Conservation (phyloP, 768 basidiomycete species). For the Lanmaoa rubissima region DNA sequence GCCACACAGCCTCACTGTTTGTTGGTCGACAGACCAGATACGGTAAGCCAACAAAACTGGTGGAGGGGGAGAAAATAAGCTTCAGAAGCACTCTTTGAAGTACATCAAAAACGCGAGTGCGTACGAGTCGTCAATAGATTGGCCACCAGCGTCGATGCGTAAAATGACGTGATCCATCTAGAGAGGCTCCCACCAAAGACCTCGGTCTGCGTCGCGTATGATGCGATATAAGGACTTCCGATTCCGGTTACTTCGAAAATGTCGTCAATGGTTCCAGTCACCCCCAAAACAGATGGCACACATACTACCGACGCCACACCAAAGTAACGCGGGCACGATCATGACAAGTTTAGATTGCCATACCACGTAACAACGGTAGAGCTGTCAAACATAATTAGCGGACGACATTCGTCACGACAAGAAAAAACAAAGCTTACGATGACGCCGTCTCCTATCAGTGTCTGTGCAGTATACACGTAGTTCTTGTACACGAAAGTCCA, state of each 20-base stretch:
- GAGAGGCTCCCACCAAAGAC: constrained; percentile 30
- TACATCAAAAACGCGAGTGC: not conserved
- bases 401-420: not conserved
- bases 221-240: constrained; percentile 16
- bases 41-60: constrained; percentile 30
- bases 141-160: constrained; percentile 30
- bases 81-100: not conserved
- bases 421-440: constrained; percentile 21
- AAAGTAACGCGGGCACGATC: constrained; percentile 29
- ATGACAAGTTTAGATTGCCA: constrained; percentile 32
- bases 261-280: not conserved
- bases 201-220: constrained; percentile 1
- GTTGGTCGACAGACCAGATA: constrained; percentile 31
- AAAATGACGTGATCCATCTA: constrained; percentile 37
- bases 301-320: constrained; percentile 29
- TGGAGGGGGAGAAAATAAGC: not conserved
- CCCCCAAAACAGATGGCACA: not conserved
- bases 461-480: constrained; percentile 23
- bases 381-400: constrained; percentile 11
- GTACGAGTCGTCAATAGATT: constrained; percentile 35
- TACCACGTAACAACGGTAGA: constrained; percentile 32
- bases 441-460: constrained; percentile 31
- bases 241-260: constrained; percentile 18
- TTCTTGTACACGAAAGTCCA: constrained; percentile 31
- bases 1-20: constrained; percentile 15